Evolutionary conservation across 306 rosid species (phyloP), one percentile per base, ranked within the genome.

Genomic region (Clitoria ternatea): DNA sequence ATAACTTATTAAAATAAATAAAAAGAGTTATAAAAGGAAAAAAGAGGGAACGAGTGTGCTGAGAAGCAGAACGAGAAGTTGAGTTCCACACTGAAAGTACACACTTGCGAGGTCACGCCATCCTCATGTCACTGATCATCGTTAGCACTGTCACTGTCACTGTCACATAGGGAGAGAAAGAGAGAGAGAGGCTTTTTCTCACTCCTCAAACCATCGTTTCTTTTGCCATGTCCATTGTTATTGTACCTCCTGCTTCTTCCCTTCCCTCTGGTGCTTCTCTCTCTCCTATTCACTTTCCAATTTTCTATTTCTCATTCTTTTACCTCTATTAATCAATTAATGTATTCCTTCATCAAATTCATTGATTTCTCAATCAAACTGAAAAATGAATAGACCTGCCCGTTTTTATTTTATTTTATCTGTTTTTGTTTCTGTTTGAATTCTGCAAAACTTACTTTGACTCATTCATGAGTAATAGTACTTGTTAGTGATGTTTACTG

Each of bases 191-290:
- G 14, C 53, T 27, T 29, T 6, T 4, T 22, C 22, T 29, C 64
- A 11, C 26, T 27, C 29, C 45, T 27, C 42, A 63, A 42, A 63
- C 27, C 70, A 29, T 42, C 30, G 9, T 17, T 14, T 19, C 8
- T 3, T 22, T 2, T 40, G 36, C 7, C n/a, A n/a, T n/a, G 4
- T 39, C 24, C 36, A 62, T 62, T 50, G 52, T 52, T 62, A 62
- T 39, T 40, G 14, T 47, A 9, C 43, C 18, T 45, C 40, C 44
- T 36, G 26, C 70, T 47, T 53, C 43, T 45, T 37, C 18, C 14
- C 60, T 45, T 70, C 19, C 70, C 35, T 47, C 72, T 48, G 72
- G 72, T 61, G 10, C 50, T 39, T 37, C 13, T 11, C 36, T 18
- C 47, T 7, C 29, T 3, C 6, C 32, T 61, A 0, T 11, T 36